phyloP scores from a whole-genome alignment of 1,139 yeast genomes.

The Saccharomyces pastorianus region DNA sequence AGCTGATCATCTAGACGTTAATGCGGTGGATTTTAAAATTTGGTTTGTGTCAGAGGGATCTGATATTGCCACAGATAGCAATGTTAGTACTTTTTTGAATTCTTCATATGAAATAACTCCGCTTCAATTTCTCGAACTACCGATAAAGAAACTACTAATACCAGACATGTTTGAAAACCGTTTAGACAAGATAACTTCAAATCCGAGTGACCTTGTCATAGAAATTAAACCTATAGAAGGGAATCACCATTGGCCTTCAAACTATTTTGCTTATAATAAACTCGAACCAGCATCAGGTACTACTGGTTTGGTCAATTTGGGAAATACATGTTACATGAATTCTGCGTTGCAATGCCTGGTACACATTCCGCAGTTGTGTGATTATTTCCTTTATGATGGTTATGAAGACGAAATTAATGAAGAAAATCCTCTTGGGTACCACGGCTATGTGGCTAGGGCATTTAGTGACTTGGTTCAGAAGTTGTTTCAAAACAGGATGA shows the following conservation, averaged over 20 bases:
- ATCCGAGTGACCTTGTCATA: constrained; percentile 26
- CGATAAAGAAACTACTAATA: constrained; percentile 20
- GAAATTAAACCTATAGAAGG: constrained; percentile 23
- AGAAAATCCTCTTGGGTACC: constrained; percentile 76
- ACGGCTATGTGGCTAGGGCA: constrained; percentile 69
- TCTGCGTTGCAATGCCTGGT: constrained; percentile 86
- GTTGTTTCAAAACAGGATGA: constrained; percentile 37
- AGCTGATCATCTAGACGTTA: constrained; percentile 20
- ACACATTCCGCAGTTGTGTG: constrained; percentile 77
- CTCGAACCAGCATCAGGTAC: constrained; percentile 38
- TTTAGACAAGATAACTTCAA: constrained; percentile 20
- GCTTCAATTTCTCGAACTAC: constrained; percentile 23
- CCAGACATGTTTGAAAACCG: constrained; percentile 12
- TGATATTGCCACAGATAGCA: constrained; percentile 7
- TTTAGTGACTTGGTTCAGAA: constrained; percentile 61
- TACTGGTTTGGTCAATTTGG: constrained; percentile 70
- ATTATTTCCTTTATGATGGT: constrained; percentile 61
- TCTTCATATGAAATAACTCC: constrained; percentile 26
- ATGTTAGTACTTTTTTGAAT: constrained; percentile 1
- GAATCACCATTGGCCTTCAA: constrained; percentile 34
- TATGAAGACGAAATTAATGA: constrained; percentile 61
- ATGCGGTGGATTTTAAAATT: constrained; percentile 21
- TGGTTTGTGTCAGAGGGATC: constrained; percentile 28
- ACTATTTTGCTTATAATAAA: constrained; percentile 27
- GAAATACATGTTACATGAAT: constrained; percentile 95